Conservation (phyloP, 1,139 yeast genomes). For the Candida sanyaensis region DNA sequence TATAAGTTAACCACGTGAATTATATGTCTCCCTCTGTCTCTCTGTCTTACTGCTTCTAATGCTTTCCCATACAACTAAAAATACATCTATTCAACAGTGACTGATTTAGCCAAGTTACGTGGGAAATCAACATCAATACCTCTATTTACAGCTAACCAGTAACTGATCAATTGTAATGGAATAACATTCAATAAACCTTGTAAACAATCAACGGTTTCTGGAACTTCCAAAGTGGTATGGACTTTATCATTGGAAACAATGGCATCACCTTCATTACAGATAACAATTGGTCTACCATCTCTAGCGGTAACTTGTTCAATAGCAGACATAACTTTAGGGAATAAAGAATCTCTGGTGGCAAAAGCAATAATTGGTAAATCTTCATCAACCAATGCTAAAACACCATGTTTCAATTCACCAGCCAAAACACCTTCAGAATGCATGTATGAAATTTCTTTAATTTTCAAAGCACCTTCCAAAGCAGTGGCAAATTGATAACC, state of each 20-base stretch:
- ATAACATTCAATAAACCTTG: constrained; percentile 95
- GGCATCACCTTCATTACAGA: constrained; percentile 87
- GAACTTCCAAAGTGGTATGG: constrained; percentile 80
- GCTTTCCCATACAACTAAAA: not conserved
- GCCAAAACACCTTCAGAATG: constrained; percentile 99
- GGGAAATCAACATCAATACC: constrained; percentile 99
- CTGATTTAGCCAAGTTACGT: constrained; percentile 96
- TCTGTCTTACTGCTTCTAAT: not conserved
- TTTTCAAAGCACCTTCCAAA: constrained; percentile 96
- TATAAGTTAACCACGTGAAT: constrained; percentile 1
- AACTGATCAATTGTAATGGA: constrained; percentile 94
- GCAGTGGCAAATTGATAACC: constrained; percentile 98
- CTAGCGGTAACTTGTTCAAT: constrained; percentile 97
- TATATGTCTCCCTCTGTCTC: not conserved
- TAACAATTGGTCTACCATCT: constrained; percentile 93
- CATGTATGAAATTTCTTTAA: constrained; percentile 97
- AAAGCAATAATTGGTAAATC: constrained; percentile 91
- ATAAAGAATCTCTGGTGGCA: constrained; percentile 96
- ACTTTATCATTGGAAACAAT: constrained; percentile 55
- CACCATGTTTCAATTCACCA: constrained; percentile 99
- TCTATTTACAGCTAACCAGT: constrained; percentile 94
- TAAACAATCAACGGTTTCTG: constrained; percentile 93
- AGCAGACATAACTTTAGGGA: constrained; percentile 95
- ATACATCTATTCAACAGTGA: constrained; percentile 75
- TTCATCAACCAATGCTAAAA: constrained; percentile 93